Conservation (phyloP, 129 eudicot genomes). For the Tanacetum coccineum region DNA sequence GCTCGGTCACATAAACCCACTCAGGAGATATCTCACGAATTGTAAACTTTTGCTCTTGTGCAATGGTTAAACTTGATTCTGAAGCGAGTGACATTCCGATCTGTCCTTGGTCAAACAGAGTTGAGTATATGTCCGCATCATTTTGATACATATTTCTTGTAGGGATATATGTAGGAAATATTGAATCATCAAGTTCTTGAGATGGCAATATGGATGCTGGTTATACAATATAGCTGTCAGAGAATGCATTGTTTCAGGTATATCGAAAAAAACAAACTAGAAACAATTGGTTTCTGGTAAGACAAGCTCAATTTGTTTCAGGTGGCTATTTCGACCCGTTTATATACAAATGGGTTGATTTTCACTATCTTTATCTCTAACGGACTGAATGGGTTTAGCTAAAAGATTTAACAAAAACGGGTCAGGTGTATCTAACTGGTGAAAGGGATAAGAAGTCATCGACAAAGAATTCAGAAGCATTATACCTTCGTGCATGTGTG, state of each 20-base stretch:
- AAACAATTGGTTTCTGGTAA: too few relatives aligned
- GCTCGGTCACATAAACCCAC: conserved; percentile 80
- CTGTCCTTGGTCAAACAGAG: conserved; percentile 55
- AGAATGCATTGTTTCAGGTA: conserved; percentile 23
- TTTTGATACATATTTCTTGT: conserved; percentile 27
- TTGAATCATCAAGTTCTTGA: conserved; percentile 42
- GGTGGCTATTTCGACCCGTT: not conserved
- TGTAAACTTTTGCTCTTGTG: conserved; percentile 69
- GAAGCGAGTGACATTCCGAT: conserved; percentile 53
- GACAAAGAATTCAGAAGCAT: too few relatives aligned
- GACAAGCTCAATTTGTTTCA: conserved; percentile 14
- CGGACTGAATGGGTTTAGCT: too few relatives aligned
- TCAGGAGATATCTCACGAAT: conserved; percentile 86
- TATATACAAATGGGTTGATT: too few relatives aligned
- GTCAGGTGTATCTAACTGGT: too few relatives aligned
- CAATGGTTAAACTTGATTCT: conserved; percentile 50
- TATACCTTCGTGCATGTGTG: too few relatives aligned
- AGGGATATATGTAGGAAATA: conserved; percentile 38
- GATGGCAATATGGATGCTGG: conserved; percentile 43
- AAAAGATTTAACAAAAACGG: too few relatives aligned
- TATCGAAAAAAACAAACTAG: too few relatives aligned
- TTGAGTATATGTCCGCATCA: conserved; percentile 45
- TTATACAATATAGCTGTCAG: conserved; percentile 14
- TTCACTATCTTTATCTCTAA: too few relatives aligned
- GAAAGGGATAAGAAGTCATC: too few relatives aligned